These are phyloP conservation scores for Aspergillus coremiiformis DNA, from an alignment of 495 filamentous ascomycete species.

Conservation along the genomic window DNA sequence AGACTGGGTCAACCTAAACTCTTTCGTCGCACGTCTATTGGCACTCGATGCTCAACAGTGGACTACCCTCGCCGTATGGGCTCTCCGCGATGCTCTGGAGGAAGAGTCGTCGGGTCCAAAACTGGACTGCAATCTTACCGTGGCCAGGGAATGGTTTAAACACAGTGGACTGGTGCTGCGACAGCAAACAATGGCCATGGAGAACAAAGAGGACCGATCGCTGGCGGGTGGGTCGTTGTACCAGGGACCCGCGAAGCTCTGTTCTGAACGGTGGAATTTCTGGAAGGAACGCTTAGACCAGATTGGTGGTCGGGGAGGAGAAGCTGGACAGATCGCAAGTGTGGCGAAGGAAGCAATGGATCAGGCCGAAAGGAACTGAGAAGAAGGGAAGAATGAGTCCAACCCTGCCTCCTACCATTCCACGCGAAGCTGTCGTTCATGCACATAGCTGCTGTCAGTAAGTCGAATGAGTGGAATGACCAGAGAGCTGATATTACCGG, in stretches of 20 bases:
- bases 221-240: not conserved
- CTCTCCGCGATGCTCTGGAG: not conserved
- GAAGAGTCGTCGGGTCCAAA: not conserved
- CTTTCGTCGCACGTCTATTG: constrained; percentile 1
- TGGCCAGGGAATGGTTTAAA: not conserved
- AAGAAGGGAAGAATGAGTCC: not conserved
- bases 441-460: not conserved
- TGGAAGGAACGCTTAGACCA: constrained; percentile 2
- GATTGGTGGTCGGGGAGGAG: not conserved
- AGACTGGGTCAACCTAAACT: constrained; percentile 3
- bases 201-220: not conserved
- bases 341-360: not conserved
- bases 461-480: too few species aligned
- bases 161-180: not conserved
- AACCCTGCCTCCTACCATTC: not conserved
- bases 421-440: not conserved
- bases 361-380: not conserved
- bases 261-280: constrained; percentile 1
- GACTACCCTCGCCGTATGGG: not conserved
- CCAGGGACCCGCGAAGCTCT: not conserved
- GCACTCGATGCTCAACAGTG: not conserved
- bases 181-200: not conserved
- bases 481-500: too few species aligned
- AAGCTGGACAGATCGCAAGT: not conserved
- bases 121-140: not conserved